Conservation (phyloP, 345 rosid species). For the Hibiscus trionum region DNA sequence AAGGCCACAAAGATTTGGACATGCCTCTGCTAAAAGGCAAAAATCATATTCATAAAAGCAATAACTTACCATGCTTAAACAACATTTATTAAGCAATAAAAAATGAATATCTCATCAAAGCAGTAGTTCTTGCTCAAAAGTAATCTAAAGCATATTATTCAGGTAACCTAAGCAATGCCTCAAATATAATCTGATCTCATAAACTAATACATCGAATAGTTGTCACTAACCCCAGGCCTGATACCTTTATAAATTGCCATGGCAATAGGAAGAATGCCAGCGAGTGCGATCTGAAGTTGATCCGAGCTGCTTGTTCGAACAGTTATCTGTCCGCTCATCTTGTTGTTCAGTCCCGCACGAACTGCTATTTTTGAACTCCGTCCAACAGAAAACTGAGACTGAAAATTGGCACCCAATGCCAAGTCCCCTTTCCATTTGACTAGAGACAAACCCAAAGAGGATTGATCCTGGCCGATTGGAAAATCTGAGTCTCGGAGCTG, state of each 20-base stretch:
- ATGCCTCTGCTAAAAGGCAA: neutral
- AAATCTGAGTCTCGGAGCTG: conserved; percentile 71
- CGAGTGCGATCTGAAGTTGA: conserved; percentile 84
- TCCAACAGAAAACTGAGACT: conserved; percentile 77
- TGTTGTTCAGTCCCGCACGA: conserved; percentile 94
- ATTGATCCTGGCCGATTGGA: conserved; percentile 90
- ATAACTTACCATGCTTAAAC: neutral
- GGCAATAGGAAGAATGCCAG: conserved; percentile 61
- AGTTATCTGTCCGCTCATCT: conserved; percentile 76
- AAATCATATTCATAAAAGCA: neutral
- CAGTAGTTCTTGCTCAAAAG: neutral
- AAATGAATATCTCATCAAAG: neutral
- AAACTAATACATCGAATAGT: conserved; percentile 56
- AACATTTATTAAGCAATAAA: neutral
- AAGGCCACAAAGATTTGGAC: neutral
- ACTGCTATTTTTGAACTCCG: conserved; percentile 63
- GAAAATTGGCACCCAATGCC: conserved; percentile 84
- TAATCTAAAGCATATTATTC: neutral
- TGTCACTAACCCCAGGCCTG: conserved; percentile 55
- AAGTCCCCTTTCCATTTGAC: conserved; percentile 95
- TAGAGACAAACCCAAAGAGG: conserved; percentile 71
- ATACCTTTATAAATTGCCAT: conserved; percentile 62
- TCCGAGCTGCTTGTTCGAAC: conserved; percentile 84
- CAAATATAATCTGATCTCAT: neutral
- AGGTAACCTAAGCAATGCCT: neutral